Conservation (phyloP, 2,329 filamentous ascomycete species). For the Alternaria consortialis region DNA sequence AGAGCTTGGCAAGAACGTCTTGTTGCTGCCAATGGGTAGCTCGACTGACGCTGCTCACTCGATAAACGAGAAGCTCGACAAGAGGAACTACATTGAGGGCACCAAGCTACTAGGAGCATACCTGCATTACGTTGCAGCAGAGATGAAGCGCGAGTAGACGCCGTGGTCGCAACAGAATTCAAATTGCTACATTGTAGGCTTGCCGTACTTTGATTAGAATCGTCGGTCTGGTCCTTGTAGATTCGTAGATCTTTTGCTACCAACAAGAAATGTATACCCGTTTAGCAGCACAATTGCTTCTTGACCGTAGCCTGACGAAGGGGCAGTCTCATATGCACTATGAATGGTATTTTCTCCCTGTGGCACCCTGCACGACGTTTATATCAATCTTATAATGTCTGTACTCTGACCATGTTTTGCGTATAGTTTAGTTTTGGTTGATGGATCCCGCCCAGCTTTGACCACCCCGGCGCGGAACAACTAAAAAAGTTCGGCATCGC, state of each 20-base stretch:
- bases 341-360: neutral
- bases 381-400: neutral
- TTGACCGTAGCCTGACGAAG: neutral
- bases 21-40: slow-evolving; percentile 95
- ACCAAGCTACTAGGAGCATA: slow-evolving; percentile 96
- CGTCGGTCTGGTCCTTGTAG: neutral
- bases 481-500: slow-evolving; percentile 36
- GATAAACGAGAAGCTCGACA: slow-evolving; percentile 98
- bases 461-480: slow-evolving; percentile 35
- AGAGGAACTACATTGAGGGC: slow-evolving; percentile 96
- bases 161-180: neutral
- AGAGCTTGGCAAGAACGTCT: slow-evolving; percentile 96
- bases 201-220: neutral
- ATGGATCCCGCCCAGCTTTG: slow-evolving; percentile 14
- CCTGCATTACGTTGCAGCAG: slow-evolving; percentile 93
- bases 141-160: slow-evolving; percentile 65
- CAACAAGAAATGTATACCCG: slow-evolving; percentile 21
- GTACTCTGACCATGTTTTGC: neutral
- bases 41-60: slow-evolving; percentile 96
- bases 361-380: neutral
- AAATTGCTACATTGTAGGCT: too few species aligned
- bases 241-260: neutral
- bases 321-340: neutral
- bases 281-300: neutral
- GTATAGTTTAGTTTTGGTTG: neutral